These are phyloP conservation scores for Aspergillus olivimuriae DNA, from an alignment of 495 filamentous ascomycete genomes.

Conservation along the genomic window DNA sequence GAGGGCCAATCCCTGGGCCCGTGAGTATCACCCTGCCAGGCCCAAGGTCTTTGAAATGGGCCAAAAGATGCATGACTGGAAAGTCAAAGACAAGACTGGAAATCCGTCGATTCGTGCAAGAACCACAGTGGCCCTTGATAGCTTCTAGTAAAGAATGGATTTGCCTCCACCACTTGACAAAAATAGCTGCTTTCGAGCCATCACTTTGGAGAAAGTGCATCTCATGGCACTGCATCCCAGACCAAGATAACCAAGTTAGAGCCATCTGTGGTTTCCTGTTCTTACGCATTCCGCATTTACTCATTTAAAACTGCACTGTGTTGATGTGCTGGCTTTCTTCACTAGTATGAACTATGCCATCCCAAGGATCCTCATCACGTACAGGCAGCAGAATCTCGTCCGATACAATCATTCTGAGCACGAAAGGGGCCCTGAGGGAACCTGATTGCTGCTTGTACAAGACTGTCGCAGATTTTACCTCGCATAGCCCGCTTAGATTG, in stretches of 20 bases:
- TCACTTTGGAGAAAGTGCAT: neutral
- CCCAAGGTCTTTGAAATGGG: neutral
- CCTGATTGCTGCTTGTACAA: too few relatives aligned
- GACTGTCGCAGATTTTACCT: neutral
- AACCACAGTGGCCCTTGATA: neutral
- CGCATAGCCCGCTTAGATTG: neutral
- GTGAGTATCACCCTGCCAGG: neutral
- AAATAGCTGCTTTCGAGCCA: slow-evolving; percentile 2
- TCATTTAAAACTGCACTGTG: neutral
- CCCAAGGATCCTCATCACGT: too few relatives aligned
- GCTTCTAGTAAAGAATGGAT: neutral
- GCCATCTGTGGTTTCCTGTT: neutral
- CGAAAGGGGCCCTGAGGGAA: too few relatives aligned
- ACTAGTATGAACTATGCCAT: too few relatives aligned
- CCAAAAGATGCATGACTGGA: neutral
- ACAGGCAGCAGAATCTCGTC: neutral
- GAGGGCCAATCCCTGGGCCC: neutral
- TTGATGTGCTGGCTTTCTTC: neutral
- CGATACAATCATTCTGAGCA: too few relatives aligned
- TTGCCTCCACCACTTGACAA: slow-evolving; percentile 1
- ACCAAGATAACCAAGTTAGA: too few relatives aligned
- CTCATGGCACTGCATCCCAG: too few relatives aligned
- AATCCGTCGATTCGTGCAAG: neutral
- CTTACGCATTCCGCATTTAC: neutral
- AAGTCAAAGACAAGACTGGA: neutral